Conservation (phyloP, 148 eudicot species). For the Euryodendron excelsum region DNA sequence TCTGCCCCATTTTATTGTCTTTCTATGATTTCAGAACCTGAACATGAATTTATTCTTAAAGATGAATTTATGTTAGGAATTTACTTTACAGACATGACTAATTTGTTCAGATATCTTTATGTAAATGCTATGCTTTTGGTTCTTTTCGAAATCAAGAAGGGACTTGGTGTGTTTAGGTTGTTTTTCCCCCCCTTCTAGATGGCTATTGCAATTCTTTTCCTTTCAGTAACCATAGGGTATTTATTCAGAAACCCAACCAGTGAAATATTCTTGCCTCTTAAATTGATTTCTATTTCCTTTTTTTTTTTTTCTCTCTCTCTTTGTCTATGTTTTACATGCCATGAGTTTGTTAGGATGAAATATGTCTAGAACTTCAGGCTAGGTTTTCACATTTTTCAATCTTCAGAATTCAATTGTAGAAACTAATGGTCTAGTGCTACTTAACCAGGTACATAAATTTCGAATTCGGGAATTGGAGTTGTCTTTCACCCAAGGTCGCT, state of each 20-base stretch:
- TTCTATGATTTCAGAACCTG: not conserved
- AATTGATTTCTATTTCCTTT: not conserved
- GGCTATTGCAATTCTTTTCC: no score
- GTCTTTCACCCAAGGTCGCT: slow-evolving; percentile 97
- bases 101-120: not conserved
- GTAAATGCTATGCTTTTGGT: not conserved
- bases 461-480: slow-evolving; percentile 82
- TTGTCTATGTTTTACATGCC: not conserved
- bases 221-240: no score
- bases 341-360: not conserved
- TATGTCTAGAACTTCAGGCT: not conserved
- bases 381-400: not conserved
- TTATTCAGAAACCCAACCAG: no score
- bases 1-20: no score
- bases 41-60: not conserved
- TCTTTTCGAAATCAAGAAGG: no score
- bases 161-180: no score
- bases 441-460: slow-evolving; percentile 71
- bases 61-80: not conserved
- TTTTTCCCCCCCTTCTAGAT: no score
- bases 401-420: not conserved
- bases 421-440: slow-evolving; percentile 7
- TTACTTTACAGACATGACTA: not conserved
- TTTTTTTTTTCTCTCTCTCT: not conserved
- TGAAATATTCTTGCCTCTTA: no score